Percentiles rank a stretch among this genome's conserved stretches.
These are phyloP conservation scores for Agapanthus africanus DNA, from an alignment of 106 monocot species.

Conservation along the genomic window DNA sequence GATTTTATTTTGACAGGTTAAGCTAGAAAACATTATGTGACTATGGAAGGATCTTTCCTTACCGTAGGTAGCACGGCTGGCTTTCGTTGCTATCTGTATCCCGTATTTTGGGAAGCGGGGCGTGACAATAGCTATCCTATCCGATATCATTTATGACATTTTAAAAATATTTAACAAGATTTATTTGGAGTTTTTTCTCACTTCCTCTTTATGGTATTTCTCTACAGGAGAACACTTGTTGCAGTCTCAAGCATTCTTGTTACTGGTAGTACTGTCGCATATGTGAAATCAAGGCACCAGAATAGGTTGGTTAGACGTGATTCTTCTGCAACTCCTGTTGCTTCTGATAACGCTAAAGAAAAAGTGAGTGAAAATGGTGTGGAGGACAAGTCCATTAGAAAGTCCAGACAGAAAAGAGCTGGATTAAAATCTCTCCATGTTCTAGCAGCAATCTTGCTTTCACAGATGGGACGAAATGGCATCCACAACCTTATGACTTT, in stretches of 20 bases:
- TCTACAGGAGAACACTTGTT: conserved; percentile 71
- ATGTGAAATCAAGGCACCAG: conserved; percentile 28
- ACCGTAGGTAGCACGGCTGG: too few relatives aligned
- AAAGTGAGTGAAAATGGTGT: conserved; percentile 36
- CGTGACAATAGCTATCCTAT: too few relatives aligned
- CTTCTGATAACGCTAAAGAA: conserved; percentile 1
- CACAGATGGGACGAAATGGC: conserved; percentile 55
- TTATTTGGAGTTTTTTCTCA: too few relatives aligned
- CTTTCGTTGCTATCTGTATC: too few relatives aligned
- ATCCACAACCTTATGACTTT: conserved; percentile 57
- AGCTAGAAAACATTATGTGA: too few relatives aligned
- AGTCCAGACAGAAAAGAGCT: conserved; percentile 29
- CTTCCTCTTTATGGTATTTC: too few relatives aligned
- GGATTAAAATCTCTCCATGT: conserved; percentile 71
- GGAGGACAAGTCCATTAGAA: conserved; percentile 24
- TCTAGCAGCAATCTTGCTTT: conserved; percentile 76
- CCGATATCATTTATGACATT: too few relatives aligned
- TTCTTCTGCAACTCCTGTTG: conserved; percentile 4
- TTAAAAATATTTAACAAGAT: too few relatives aligned
- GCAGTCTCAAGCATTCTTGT: conserved; percentile 53
- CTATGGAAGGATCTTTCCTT: too few relatives aligned
- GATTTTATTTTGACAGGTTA: too few relatives aligned
- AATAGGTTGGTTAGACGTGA: conserved; percentile 19
- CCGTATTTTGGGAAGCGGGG: too few relatives aligned
- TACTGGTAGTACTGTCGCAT: conserved; percentile 77